Evolutionary conservation across 805 yeast species (phyloP), one percentile per base, ranked within the genome.

Genomic region (Hanseniaspora valbyensis): DNA sequence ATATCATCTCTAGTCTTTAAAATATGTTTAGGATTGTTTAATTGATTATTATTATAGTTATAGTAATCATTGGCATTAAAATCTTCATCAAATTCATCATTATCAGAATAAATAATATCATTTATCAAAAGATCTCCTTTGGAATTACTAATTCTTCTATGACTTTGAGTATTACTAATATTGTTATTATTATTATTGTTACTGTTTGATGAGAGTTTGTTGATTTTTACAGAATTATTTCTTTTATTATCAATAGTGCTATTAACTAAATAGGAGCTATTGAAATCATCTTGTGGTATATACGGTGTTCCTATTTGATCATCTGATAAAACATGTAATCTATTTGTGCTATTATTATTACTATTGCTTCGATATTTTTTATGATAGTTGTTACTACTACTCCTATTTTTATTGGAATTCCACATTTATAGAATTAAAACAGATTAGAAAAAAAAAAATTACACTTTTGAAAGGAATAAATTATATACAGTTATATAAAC

Each of bases 1-100:
- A 69, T 56, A 21, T 28, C 25, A 44, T 50, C 19, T 32, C 48
- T 22, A 38, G 52, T 12, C 12, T 13, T 12, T n/a, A n/a, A n/a
- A n/a, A n/a, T n/a, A n/a, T n/a, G n/a, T n/a, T n/a, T n/a, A n/a
- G n/a, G n/a, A n/a, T n/a, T n/a, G n/a, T n/a, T n/a, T n/a, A n/a
- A n/a, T n/a, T n/a, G n/a, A n/a, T n/a, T n/a, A n/a, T n/a, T n/a
- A n/a, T n/a, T n/a, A n/a, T n/a, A n/a, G n/a, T n/a, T n/a, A n/a
- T n/a, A n/a, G n/a, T n/a, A n/a, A n/a, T n/a, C n/a, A n/a, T n/a
- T n/a, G n/a, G 26, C 18, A 44, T 36, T n/a, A 19, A 18, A 14
- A 8, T 45, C 14, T 38, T 38, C 19, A 12, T 7, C 36, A 39
- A 13, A 9, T 14, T 1, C 4, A 7, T 21, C 9, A 8, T 19